Base-by-base conservation (phyloP, 805 yeast genomes). In the Danielia reshetovae region DNA sequence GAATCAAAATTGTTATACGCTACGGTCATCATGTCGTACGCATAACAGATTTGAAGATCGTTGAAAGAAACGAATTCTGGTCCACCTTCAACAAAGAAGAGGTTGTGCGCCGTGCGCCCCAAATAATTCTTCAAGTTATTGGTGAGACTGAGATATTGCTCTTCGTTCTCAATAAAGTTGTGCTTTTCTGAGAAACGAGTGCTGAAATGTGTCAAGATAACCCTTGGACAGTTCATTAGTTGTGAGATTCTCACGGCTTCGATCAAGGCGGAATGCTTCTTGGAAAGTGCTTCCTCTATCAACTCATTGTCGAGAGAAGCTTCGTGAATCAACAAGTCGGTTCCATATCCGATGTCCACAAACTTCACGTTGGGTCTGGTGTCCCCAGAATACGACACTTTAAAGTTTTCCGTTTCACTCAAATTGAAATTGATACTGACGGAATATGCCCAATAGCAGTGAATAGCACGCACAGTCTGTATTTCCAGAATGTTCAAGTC, bases 331-430 rank as follows among this genome's bases (percentile, higher is more conserved):
- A 93, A 68, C 31, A 93, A 56, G 52, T 87, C 90, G 18, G 86
- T 75, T 9, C 65, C 56, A 14, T 52, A 40, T 2, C 96, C 97
- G 34, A 85, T 73, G 2, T 62, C 68, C 0, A 82, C 75, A 58
- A 88, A 88, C 31, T 55, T 60, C 3, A 62, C 51, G 43, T 78
- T 80, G 0, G 98, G 98, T 49, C 97, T 75, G 0, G 97, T 86
- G 54, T 93, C 99, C 9, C 98, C 98, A 2, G 96, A 87, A 55
- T 85, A 93, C 1, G 96, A 81, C 1, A 89, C 67, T 46, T 76
- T 82, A 65, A 87, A 87, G 0, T 51, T 39, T 12, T 57, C 60
- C 1, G 45, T 35, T 3, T 40, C 43, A 39, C 57, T 58, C 35
- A 82, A 73, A 2, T 70, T 54, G 8, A 89, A 66, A 0, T 76